phyloP scores from a whole-genome alignment of 163 green algal genomes.

The Scenedesmus sp. region DNA sequence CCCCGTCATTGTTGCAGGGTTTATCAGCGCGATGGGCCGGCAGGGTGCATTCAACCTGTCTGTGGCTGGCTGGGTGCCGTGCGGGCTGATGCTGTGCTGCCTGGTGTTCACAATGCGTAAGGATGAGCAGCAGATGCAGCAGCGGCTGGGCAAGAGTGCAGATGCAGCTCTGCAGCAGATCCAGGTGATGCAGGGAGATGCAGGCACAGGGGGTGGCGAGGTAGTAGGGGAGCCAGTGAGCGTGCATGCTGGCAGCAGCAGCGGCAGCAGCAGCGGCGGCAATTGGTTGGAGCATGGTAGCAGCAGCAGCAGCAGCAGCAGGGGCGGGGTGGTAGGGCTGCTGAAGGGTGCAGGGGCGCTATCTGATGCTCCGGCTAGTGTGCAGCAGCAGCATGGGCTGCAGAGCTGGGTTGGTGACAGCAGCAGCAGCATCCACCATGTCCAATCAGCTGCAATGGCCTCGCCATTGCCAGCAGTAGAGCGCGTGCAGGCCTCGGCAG shows the following conservation, averaged over 20 bases:
- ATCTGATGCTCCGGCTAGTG: neutral
- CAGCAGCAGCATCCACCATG: neutral
- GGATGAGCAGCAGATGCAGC: slow-evolving; percentile 83
- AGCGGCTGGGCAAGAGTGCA: neutral
- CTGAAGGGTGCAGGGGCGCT: slow-evolving; percentile 11
- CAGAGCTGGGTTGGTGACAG: neutral
- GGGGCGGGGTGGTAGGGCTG: no score
- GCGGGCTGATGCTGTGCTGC: slow-evolving; percentile 70
- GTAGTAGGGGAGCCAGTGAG: neutral
- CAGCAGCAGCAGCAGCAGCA: slow-evolving; percentile 31
- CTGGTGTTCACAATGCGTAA: slow-evolving; percentile 63
- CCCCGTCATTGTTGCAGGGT: slow-evolving; percentile 79
- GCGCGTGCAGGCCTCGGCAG: neutral
- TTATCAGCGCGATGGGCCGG: slow-evolving; percentile 75
- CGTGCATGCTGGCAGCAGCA: neutral
- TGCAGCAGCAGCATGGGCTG: neutral
- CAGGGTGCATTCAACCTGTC: slow-evolving; percentile 80
- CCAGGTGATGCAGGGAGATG: neutral
- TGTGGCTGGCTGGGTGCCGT: slow-evolving; percentile 80
- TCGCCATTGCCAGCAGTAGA: neutral
- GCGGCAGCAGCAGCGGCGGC: neutral
- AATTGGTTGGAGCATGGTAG: neutral
- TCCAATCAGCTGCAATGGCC: neutral
- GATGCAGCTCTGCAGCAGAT: slow-evolving; percentile 8
- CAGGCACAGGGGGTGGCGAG: neutral